Evolutionary conservation across 2,329 filamentous ascomycete species (phyloP), one percentile per base, ranked within the genome.

Genomic region (Fusarium newnesense): DNA sequence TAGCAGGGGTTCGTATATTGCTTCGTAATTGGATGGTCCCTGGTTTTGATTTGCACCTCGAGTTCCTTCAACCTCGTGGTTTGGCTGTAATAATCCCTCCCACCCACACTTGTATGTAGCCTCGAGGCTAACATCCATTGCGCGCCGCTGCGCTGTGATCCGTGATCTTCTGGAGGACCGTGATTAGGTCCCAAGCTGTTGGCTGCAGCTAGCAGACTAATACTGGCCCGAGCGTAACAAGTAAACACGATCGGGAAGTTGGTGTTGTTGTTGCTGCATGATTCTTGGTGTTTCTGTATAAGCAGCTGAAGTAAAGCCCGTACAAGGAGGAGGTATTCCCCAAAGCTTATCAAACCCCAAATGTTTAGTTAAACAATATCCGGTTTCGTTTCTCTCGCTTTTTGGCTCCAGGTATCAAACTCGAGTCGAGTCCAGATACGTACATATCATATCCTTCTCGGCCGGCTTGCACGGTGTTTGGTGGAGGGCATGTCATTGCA

Each of bases 331-430:
- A 52, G 32, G 26, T 7, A 12, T 15, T 54, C 36, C 24, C 24
- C 50, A 52, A 52, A 54, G 50, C 36, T 28, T 54, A 54, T 54
- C 47, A 60, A 52, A 61, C 56, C 73, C 72, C 70, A 72, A 64
- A 69, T 72, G 73, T 80, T 81, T 80, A 67, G 75, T 80, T 80
- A 79, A 59, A 44, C 46, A 76, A 77, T 75, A 68, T 19, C 37
- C 37, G 28, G 67, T 69, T 69, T 75, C 69, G 71, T 70, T 54
- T 75, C 72, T 69, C 71, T 80, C 75, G 75, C 59, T 32, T 62
- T 28, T 53, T 62, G 43, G 42, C 37, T 58, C 32, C 54, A n/a
- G 13, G 40, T 63, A 39, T 42, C 50, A n/a, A 30, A 39, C 36
- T 54, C 34, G 50, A 24, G 32, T 37, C 56, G 6, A 37, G 32